Base-by-base conservation (phyloP, 2,329 filamentous ascomycete species). In the Exophiala sideris region DNA sequence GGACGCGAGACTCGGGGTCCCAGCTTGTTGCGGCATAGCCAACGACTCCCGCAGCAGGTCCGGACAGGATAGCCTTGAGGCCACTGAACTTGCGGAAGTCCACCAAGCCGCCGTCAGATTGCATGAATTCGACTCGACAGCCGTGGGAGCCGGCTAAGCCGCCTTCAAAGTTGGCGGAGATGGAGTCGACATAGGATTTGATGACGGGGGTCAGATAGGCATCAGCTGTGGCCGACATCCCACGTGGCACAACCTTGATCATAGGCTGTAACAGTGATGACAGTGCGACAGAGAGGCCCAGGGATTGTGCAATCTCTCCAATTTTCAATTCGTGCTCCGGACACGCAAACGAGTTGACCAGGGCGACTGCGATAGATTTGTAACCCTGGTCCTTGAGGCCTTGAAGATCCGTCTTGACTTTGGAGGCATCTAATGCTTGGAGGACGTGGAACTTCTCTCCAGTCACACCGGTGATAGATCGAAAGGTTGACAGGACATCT, bases 41-140 rank as follows among this genome's bases (percentile, higher is more conserved):
- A 0, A 96, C 91, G 0, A 96, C 91, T 39, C 91, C 91, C 32
- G 90, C 91, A n/a, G 91, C 91, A 1, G 91, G 91, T 0, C 91
- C 91, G 0, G 89, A 95, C 2, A 96, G 68, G 55, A 96, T 95
- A 3, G 89, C 90, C 64, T 87, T 85, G 3, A 96, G 74, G 0
- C 91, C 91, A 0, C 88, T 91, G 66, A 96, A 39, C 63, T 75
- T 62, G 32, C 64, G 60, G 6, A 71, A 65, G 47, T 71, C 67
- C 5, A 82, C 80, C 2, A 85, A 69, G 2, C 81, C 82, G 21
- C 89, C 89, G 60, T 94, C 89, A 8, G 86, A 91, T 69, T 95
- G 90, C 91, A 96, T 96, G 62, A 96, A 95, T 67, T 96, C 91
- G 72, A 89, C 95, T 55, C 90, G 78, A 61, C 78, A 85, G 0